A percentile compares a stretch with the other conserved stretches of the same genome.
Conservation (phyloP, 345 rosid genomes). For the Rhodomyrtus tomentosa region DNA sequence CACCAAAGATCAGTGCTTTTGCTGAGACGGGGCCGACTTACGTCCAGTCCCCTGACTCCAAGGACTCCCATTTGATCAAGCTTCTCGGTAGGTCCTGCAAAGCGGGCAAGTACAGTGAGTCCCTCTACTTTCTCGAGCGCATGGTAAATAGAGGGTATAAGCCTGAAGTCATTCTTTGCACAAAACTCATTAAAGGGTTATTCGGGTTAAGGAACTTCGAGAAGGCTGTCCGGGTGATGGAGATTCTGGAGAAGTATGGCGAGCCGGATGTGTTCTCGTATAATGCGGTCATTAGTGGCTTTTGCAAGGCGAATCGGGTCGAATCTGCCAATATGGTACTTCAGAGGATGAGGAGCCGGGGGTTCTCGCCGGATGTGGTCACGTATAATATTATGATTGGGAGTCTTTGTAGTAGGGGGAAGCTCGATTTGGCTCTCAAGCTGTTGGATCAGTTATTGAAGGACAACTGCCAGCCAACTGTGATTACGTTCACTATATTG, state of each 20-base stretch:
- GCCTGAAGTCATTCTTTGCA: conserved; percentile 65
- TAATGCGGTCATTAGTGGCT: conserved; percentile 75
- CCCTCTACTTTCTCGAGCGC: conserved; percentile 62
- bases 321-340: conserved; percentile 50
- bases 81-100: conserved; percentile 48
- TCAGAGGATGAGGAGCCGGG: conserved; percentile 59
- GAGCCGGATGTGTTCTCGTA: conserved; percentile 72
- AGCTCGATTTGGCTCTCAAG: conserved; percentile 48
- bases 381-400: conserved; percentile 80
- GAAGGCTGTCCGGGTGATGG: conserved; percentile 65
- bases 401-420: conserved; percentile 58
- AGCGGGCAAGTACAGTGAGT: conserved; percentile 44
- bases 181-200: conserved; percentile 72
- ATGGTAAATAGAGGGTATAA: conserved; percentile 48
- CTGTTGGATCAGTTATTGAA: conserved; percentile 46
- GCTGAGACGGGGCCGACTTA: conserved; percentile 35
- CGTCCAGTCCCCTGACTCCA: conserved; percentile 38
- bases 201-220: conserved; percentile 37
- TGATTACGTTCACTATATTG: conserved; percentile 76
- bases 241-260: conserved; percentile 55
- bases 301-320: conserved; percentile 59
- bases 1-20: conserved; percentile 5
- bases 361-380: conserved; percentile 59
- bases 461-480: conserved; percentile 61
- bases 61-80: conserved; percentile 46